These are phyloP conservation scores for Penicillium lagena DNA, from an alignment of 495 filamentous ascomycete species.

Conservation along the genomic window DNA sequence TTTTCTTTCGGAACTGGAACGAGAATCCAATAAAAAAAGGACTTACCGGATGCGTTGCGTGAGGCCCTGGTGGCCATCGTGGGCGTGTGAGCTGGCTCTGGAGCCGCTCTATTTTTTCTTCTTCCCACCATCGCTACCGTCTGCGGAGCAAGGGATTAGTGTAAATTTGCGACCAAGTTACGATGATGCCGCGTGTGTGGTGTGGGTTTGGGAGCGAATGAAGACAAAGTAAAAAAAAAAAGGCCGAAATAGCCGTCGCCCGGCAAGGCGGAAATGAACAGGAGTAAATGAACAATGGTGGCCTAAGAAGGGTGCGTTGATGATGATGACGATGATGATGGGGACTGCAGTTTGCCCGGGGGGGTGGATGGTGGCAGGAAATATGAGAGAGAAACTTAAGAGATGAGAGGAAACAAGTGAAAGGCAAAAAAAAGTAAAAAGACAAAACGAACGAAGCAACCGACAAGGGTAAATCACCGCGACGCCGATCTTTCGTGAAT, in stretches of 20 bases:
- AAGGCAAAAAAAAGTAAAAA: not conserved
- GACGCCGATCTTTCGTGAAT: too few species aligned
- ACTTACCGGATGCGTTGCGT: constrained; percentile 13
- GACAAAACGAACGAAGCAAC: too few species aligned
- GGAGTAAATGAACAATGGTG: not conserved
- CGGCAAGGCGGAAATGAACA: not conserved
- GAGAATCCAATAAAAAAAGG: not conserved
- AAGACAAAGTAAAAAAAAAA: not conserved
- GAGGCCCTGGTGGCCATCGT: constrained; percentile 17
- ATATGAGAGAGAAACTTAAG: not conserved
- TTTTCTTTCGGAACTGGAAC: not conserved
- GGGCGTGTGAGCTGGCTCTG: constrained; percentile 6
- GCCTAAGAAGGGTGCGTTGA: not conserved
- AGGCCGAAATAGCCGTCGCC: not conserved
- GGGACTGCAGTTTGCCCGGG: not conserved
- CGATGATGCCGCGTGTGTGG: too few species aligned
- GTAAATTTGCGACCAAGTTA: not conserved
- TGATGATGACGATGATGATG: not conserved
- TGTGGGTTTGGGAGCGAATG: not conserved
- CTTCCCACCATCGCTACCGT: constrained; percentile 28
- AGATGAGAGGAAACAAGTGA: not conserved
- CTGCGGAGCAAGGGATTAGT: constrained; percentile 9
- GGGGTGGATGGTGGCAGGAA: not conserved
- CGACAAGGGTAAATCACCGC: too few species aligned
- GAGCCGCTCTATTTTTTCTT: constrained; percentile 13